Conservation (phyloP, 805 yeast species). For the Groenewaldozyma tartarivorans region DNA sequence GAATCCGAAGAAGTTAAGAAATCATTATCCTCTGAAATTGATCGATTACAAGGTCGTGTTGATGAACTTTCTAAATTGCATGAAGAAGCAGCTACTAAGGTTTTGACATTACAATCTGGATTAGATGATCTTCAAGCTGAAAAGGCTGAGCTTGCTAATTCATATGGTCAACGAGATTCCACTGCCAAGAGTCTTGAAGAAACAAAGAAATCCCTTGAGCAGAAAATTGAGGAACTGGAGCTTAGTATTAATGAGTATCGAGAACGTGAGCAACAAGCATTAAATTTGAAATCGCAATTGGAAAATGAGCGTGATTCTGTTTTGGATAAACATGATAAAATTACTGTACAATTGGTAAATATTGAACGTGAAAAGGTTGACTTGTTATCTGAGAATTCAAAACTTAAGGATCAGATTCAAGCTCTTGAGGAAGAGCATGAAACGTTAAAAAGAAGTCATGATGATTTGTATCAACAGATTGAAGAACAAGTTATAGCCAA, state of each 20-base stretch:
- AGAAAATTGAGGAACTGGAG: constrained; percentile 1
- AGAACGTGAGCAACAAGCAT: background rate
- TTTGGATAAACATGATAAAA: constrained; percentile 1
- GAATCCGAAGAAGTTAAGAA: constrained; percentile 21
- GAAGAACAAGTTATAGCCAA: background rate
- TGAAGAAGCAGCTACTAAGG: constrained; percentile 1
- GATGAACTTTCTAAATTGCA: constrained; percentile 2
- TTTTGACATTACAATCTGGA: background rate
- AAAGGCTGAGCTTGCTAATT: constrained; percentile 1
- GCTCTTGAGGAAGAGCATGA: constrained; percentile 36
- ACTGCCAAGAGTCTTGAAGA: background rate
- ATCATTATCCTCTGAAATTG: constrained; percentile 21
- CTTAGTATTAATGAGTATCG: too few species aligned
- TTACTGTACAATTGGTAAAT: background rate
- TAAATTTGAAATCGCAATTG: background rate
- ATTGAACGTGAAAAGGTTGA: constrained; percentile 2
- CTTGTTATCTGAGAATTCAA: background rate
- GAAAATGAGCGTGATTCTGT: constrained; percentile 2
- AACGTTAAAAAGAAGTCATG: constrained; percentile 22
- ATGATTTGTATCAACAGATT: constrained; percentile 10
- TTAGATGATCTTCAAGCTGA: constrained; percentile 4
- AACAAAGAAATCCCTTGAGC: background rate
- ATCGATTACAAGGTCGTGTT: constrained; percentile 22
- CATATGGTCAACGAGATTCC: background rate
- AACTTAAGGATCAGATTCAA: constrained; percentile 26